phyloP scores from a whole-genome alignment of 148 eudicot species.

The Heliamphora exappendiculata region DNA sequence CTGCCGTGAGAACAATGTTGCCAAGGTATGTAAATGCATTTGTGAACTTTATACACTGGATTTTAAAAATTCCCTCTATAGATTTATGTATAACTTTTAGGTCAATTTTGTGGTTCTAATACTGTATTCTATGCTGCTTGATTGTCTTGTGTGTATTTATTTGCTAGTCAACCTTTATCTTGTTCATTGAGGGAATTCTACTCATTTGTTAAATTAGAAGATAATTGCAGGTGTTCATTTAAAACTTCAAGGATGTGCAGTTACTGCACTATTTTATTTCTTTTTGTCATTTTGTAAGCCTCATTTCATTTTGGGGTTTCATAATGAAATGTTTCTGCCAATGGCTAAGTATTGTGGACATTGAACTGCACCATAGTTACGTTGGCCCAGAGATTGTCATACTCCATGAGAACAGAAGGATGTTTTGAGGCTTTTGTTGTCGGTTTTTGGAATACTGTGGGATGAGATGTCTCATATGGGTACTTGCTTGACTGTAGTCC shows the following conservation, averaged over 20 bases:
- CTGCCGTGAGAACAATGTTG: conserved; percentile 45
- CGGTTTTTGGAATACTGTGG: not conserved
- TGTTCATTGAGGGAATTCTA: not conserved
- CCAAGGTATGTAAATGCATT: conserved; percentile 44
- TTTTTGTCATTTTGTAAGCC: not conserved
- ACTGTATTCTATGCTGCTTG: not conserved
- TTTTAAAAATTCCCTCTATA: not conserved
- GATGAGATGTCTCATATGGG: not conserved
- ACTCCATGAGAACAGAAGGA: too few relatives aligned
- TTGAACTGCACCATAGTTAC: too few relatives aligned
- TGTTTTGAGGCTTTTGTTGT: not conserved
- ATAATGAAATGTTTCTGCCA: not conserved
- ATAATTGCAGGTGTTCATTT: not conserved
- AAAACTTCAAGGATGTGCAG: not conserved
- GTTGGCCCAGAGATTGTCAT: too few relatives aligned
- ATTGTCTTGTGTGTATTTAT: not conserved
- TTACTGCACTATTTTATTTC: not conserved
- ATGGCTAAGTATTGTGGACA: not conserved
- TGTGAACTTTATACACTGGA: not conserved
- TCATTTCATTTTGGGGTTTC: not conserved
- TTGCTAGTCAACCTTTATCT: not conserved
- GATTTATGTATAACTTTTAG: not conserved
- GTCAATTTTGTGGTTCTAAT: not conserved
- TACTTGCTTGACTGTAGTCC: not conserved
- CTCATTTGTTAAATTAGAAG: not conserved